Base-by-base conservation (phyloP, 73 alveolate genomes). In the Paramecium sexaurelia region DNA sequence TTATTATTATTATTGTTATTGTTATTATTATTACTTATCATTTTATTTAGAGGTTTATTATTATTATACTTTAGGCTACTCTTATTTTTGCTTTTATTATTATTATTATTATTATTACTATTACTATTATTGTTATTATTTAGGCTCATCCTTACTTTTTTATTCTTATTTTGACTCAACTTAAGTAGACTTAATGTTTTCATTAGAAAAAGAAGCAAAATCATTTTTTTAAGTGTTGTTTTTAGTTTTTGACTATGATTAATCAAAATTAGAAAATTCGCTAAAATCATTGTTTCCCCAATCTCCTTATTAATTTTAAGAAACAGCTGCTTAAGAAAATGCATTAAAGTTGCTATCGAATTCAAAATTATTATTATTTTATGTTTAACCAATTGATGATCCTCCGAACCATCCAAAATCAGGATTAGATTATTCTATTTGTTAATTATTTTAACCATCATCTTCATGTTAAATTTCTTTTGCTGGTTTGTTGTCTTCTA, bases 251-350 rank as follows among this genome's bases (percentile, higher is more conserved):
- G 82, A 17, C 11, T 27, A 61, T 9, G 66, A n/a, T 51, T 51
- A 29, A 10, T 61, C 83, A 61, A 61, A 61, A 26, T 4, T 32
- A 26, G 83, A n/a, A 78, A 78, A 39, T 36, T 39, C 90, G 7
- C 17, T 15, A 43, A 78, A 78, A 24, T 78, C 71, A 78, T 45
- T n/a, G n/a, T n/a, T 78, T 13, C 90, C 90, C 90, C 90, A 37
- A 2, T 35, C 55, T 71, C 32, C 37, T 71, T 11, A 71, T n/a
- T 32, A 15, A 13, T 0, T 6, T 71, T 71, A 37, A 35, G 55
- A 37, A 17, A 17, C 56, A 27, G 86, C 56, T 3, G 86, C 55
- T 71, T 71, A 71, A 36, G 86, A 26, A 71, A 71, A 71, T 2
- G 55, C 55, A 71, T 32, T 37, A 19, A 71, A 71, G 15, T 71